phyloP scores from a whole-genome alignment of 352 stramenopile species.

The Phytopythium delawarense region DNA sequence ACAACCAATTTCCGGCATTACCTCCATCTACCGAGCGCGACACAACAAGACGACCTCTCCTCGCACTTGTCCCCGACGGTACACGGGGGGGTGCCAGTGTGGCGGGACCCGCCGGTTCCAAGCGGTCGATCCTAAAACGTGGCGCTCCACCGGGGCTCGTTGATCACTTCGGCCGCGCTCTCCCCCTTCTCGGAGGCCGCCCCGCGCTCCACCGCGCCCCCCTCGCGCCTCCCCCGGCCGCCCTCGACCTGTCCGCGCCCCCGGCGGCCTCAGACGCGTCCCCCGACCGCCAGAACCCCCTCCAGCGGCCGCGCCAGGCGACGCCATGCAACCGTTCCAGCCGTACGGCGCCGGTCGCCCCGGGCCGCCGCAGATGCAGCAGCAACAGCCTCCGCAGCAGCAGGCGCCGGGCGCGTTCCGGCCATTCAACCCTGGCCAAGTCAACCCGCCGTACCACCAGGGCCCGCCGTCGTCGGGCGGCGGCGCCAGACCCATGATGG shows the following conservation, averaged over 20 bases:
- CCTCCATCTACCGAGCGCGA: background rate
- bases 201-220: background rate
- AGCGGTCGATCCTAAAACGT: slow-evolving; percentile 4
- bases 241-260: too few species aligned
- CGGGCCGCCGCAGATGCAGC: slow-evolving; percentile 24
- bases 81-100: background rate
- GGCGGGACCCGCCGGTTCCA: background rate
- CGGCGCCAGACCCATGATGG: slow-evolving; percentile 16
- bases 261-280: too few species aligned
- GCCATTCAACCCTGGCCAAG: slow-evolving; percentile 59
- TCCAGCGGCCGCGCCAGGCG: slow-evolving; percentile 7
- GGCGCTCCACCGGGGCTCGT: background rate
- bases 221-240: background rate
- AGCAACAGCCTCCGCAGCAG: slow-evolving; percentile 29
- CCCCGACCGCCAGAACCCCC: background rate
- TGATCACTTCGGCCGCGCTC: background rate
- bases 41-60: background rate
- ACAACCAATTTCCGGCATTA: background rate
- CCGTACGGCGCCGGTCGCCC: slow-evolving; percentile 36
- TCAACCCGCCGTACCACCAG: slow-evolving; percentile 25
- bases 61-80: background rate
- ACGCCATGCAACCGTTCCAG: slow-evolving; percentile 34
- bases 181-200: background rate
- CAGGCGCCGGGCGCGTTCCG: slow-evolving; percentile 38
- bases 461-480: slow-evolving; percentile 20